Evolutionary conservation across 2,329 filamentous ascomycete species (phyloP).

Genomic region (Calonectria ilicicola): DNA sequence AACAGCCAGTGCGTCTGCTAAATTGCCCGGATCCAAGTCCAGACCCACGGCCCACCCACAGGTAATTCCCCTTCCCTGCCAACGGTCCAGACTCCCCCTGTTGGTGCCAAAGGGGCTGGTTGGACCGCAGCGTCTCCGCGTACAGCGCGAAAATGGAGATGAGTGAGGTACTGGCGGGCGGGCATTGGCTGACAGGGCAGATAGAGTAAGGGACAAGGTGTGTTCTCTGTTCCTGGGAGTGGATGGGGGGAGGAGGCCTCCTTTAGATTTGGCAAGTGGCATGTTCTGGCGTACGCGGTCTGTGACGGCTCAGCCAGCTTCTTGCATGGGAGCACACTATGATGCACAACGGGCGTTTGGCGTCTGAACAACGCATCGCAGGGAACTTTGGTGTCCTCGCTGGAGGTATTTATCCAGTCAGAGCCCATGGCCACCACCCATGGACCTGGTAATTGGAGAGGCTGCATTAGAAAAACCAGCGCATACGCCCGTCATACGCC

Average conservation of each 20-base stretch:
- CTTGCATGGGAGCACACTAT: not conserved
- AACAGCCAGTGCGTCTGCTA: not conserved
- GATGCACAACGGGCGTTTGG: not conserved
- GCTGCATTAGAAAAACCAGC: slow-evolving; percentile 1
- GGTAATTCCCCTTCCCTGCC: not conserved
- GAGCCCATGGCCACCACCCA: not conserved
- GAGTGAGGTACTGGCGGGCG: not conserved
- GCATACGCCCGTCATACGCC: slow-evolving; percentile 7
- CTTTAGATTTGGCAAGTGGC: not conserved
- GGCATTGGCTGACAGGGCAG: not conserved
- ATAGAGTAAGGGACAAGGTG: not conserved
- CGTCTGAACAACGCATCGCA: not conserved
- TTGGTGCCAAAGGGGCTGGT: not conserved
- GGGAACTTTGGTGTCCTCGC: not conserved
- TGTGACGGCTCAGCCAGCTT: not conserved
- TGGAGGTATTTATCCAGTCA: not conserved
- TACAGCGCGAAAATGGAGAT: not conserved
- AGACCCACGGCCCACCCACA: not conserved
- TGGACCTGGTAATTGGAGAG: not conserved
- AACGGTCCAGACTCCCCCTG: not conserved
- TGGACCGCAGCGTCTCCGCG: not conserved
- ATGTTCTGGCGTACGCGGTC: not conserved
- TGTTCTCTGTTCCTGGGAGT: not conserved
- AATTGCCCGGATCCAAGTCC: not conserved
- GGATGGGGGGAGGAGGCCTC: not conserved